Base-by-base conservation (phyloP, 2,329 filamentous ascomycete species). In the Arthroderma sp. region DNA sequence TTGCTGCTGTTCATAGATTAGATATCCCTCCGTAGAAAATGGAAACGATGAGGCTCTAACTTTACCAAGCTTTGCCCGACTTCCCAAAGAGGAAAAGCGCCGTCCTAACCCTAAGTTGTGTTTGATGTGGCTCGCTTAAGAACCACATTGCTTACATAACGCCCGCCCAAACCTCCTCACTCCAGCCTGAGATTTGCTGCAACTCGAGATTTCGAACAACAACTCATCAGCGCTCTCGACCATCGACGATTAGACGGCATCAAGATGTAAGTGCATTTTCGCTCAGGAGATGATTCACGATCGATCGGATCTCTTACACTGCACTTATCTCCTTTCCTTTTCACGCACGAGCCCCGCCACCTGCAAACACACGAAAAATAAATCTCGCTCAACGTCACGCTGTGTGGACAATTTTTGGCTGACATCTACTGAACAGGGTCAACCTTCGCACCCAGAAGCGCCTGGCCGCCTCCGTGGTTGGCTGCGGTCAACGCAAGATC, bases 361-460 rank as follows among this genome's bases (percentile, higher is more conserved):
- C 31, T 34, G 29, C 42, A 38, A 59, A 57, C 52, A 59, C 55
- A 50, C 52, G 51, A 51, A 50, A 57, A 51, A 59, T 61, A 58
- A 63, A 64, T 62, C 59, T 63, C 53, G 60, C 56, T 53, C 53
- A 50, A 43, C 48, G 40, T 47, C 45, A 53, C 43, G 41, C 15
- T 22, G 15, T 22, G 15, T 22, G 15, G 15, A 22, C 15, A 22
- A 22, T 22, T 39, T 43, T 47, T 51, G 46, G 44, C 43, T 51
- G 47, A 46, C 49, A 30, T 59, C 57, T 56, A 55, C 54, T 50
- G 51, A 60, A 61, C 70, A 98, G 91, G 91, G 88, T 94, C 84
- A 96, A 96, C 73, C 84, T 98, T 74, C 83, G 83, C 74, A 96
- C 91, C 73, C 93, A 98, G 82, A 98, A 98, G 84, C 89, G 93